Conservation (phyloP, 306 rosid genomes). For the Dryas octopetala region DNA sequence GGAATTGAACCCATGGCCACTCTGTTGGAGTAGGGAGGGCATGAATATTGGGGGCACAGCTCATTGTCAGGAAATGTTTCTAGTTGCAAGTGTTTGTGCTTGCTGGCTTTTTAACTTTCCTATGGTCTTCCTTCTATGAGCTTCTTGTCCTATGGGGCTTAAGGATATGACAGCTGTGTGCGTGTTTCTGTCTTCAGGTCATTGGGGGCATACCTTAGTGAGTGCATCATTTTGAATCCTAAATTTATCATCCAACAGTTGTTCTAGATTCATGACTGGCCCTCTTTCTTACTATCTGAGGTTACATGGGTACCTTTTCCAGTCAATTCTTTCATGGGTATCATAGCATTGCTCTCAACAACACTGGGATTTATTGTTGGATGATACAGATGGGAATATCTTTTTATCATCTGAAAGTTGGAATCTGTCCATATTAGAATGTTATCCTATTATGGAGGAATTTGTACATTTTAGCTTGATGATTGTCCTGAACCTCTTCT, state of each 20-base stretch:
- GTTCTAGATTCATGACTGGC: not conserved
- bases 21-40: not conserved
- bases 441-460: not conserved
- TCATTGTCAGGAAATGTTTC: not conserved
- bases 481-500: too few species aligned
- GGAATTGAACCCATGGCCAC: not conserved
- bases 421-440: not conserved
- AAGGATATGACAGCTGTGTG: not conserved
- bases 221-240: not conserved
- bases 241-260: not conserved
- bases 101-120: not conserved
- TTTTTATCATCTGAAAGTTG: not conserved
- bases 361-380: not conserved
- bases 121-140: not conserved
- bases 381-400: not conserved
- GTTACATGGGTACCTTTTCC: not conserved
- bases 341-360: not conserved
- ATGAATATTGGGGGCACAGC: not conserved
- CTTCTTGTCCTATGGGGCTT: not conserved
- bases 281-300: not conserved
- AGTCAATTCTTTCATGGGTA: not conserved
- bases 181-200: not conserved
- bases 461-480: not conserved
- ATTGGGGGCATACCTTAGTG: not conserved
- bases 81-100: constrained; percentile 15